These are phyloP conservation scores for Boletellus ananas DNA, from an alignment of 768 basidiomycete species.

Conservation along the genomic window DNA sequence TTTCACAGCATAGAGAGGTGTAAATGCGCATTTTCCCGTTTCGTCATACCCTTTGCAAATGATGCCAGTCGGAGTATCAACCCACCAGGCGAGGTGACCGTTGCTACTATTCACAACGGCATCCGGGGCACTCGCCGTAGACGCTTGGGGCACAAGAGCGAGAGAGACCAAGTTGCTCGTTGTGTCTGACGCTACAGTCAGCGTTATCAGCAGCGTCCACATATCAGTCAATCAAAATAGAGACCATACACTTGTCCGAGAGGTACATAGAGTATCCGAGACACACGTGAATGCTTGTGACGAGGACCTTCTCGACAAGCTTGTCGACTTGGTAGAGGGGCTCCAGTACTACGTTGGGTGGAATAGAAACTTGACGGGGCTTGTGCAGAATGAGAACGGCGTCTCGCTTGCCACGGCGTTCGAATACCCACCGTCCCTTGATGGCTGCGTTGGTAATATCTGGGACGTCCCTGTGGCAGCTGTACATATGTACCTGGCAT, in stretches of 20 bases:
- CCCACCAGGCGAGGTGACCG: constrained; percentile 15
- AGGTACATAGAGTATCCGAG: constrained; percentile 33
- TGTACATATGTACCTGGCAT: neutral
- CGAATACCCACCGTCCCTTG: constrained; percentile 32
- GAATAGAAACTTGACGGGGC: constrained; percentile 23
- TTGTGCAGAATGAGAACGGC: constrained; percentile 32
- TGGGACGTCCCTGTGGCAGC: constrained; percentile 5
- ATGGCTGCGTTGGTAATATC: constrained; percentile 25
- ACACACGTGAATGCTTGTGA: constrained; percentile 30
- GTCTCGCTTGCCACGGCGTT: constrained; percentile 19
- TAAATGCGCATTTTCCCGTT: constrained; percentile 15
- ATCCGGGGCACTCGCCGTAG: neutral
- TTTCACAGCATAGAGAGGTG: constrained; percentile 18
- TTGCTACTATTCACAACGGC: neutral
- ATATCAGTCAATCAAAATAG: neutral
- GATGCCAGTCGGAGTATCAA: constrained; percentile 12
- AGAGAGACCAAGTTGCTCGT: constrained; percentile 17
- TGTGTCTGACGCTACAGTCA: constrained; percentile 8
- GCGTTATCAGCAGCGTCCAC: neutral
- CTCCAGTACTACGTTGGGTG: constrained; percentile 20
- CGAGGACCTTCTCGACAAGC: constrained; percentile 29
- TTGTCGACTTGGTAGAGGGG: constrained; percentile 23
- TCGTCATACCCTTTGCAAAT: constrained; percentile 20
- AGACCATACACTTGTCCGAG: constrained; percentile 20
- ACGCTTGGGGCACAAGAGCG: constrained; percentile 15